phyloP scores from a whole-genome alignment of 352 stramenopile species.

The Globisporangium solare region DNA sequence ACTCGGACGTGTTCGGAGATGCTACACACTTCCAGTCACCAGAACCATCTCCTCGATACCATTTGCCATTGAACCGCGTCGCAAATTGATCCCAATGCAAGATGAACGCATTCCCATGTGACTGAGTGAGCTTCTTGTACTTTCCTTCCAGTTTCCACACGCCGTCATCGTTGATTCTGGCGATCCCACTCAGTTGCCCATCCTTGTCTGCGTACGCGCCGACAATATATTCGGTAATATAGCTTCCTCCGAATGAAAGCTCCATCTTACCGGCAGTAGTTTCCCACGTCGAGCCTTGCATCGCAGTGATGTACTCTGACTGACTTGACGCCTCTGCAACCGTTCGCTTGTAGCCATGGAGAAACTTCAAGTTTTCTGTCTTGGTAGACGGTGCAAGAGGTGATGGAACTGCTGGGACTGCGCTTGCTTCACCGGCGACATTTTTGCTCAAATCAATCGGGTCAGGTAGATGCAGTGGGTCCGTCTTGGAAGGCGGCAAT shows the following conservation, averaged over 20 bases:
- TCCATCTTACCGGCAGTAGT: conserved; percentile 60
- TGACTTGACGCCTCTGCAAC: conserved; percentile 29
- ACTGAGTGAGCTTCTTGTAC: conserved; percentile 67
- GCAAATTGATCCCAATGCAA: conserved; percentile 53
- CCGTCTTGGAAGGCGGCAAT: conserved; percentile 22
- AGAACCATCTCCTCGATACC: conserved; percentile 78
- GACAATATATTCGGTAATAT: conserved; percentile 65
- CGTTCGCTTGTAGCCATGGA: conserved; percentile 49
- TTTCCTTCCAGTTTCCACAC: conserved; percentile 62
- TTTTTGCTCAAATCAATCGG: conserved; percentile 38
- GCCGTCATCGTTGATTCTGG: conserved; percentile 36
- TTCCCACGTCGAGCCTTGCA: conserved; percentile 57
- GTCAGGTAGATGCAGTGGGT: conserved; percentile 16
- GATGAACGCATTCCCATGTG: conserved; percentile 65
- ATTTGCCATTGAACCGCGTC: conserved; percentile 77
- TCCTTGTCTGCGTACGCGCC: conserved; percentile 71
- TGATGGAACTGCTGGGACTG: conserved; percentile 2
- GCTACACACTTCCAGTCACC: conserved; percentile 76
- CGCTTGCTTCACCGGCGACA: conserved; percentile 6
- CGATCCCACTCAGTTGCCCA: conserved; percentile 58
- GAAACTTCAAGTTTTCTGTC: conserved; percentile 36
- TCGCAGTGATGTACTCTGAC: conserved; percentile 20
- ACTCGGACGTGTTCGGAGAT: conserved; percentile 43
- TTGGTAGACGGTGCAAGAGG: conserved; percentile 13
- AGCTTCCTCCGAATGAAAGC: conserved; percentile 32